Base-by-base conservation (phyloP, 108 stramenopile genomes). In the Nannochloropsis gaditana region DNA sequence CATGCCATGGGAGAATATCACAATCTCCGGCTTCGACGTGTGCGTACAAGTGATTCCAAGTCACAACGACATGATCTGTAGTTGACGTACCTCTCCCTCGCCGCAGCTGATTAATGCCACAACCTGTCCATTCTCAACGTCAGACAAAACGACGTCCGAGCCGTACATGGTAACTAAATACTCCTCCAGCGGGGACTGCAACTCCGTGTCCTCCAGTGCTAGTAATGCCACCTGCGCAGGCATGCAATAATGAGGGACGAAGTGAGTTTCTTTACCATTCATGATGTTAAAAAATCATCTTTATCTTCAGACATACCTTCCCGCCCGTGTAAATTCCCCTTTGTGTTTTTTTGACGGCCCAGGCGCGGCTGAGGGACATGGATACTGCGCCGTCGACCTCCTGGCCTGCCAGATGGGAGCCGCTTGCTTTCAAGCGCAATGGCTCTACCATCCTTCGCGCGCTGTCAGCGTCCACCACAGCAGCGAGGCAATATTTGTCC, bases 51-150 rank as follows among this genome's bases (percentile, higher is more conserved):
- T n/a, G 11, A 73, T 5, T n/a, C 19, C 59, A 73, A 8, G 59
- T n/a, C 19, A 73, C 31, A 8, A 4, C 2, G 59, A 73, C 59
- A 73, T 2, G 31, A 31, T 31, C 31, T 31, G 31, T 31, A 31
- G 31, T 31, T 31, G 0, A 6, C 59, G 59, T 73, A 73, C 59
- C 59, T 73, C 59, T 3, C 59, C 59, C 59, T 73, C 59, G 19
- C 59, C 59, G n/a, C 59, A 73, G 59, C 59, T 73, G 3, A 73
- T 73, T n/a, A 73, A 2, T n/a, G 59, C 59, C 59, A 73, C 59
- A n/a, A 73, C 59, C 59, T 73, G 59, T n/a, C 59, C 59, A 8
- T 73, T 73, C 59, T 73, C n/a, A n/a, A 73, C 59, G n/a, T 73
- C 6, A n/a, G 59, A 73, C 59, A 73, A 73, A n/a, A 73, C n/a